Conservation (phyloP, 805 yeast species). For the Kregervanrija fluxuum region DNA sequence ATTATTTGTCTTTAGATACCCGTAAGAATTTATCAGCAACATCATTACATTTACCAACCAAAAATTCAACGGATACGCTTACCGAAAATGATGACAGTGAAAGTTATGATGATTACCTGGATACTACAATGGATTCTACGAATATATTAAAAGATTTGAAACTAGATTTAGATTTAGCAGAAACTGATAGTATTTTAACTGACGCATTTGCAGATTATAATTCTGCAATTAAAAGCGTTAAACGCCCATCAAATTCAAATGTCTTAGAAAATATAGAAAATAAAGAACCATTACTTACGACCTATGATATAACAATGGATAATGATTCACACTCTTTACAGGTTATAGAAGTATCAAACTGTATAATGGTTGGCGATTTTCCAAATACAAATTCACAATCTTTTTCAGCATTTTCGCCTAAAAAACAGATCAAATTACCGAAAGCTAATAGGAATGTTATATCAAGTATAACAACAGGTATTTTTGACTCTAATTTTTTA, state of each 20-base stretch:
- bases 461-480: background rate
- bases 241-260: background rate
- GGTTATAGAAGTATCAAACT: no score
- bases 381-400: no score
- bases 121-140: conserved; percentile 15
- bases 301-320: no score
- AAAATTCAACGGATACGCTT: no score
- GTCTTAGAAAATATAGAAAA: no score
- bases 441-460: background rate
- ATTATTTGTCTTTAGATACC: no score
- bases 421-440: background rate
- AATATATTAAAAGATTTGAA: conserved; percentile 12
- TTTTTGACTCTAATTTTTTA: background rate
- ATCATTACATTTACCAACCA: no score
- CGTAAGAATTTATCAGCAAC: no score
- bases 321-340: no score
- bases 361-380: no score
- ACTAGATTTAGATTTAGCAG: conserved; percentile 7
- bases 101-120: conserved; percentile 6
- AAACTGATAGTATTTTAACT: conserved; percentile 14
- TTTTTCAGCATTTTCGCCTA: no score
- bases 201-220: conserved; percentile 22
- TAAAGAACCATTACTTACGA: no score
- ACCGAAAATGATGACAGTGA: conserved; percentile 4
- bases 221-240: conserved; percentile 12